phyloP scores from a whole-genome alignment of 768 basidiomycete genomes.

The Calvatia gigantea region DNA sequence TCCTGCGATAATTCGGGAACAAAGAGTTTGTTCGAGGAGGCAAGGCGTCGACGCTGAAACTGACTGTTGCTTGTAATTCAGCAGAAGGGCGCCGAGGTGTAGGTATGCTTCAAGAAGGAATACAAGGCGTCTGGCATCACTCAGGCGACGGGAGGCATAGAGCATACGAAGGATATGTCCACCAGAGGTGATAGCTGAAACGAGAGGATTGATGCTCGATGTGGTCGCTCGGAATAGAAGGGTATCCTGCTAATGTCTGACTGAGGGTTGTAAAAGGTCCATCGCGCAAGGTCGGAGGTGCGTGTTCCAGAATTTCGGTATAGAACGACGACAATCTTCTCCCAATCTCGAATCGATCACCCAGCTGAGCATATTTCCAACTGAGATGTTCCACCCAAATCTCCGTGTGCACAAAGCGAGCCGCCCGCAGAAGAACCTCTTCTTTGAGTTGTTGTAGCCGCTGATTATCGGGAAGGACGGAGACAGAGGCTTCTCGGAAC shows the following conservation, averaged over 20 bases:
- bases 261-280: constrained; percentile 60
- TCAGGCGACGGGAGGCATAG: constrained; percentile 58
- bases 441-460: constrained; percentile 74
- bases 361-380: constrained; percentile 84
- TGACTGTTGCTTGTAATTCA: constrained; percentile 60
- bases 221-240: constrained; percentile 74
- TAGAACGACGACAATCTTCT: constrained; percentile 65
- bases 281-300: constrained; percentile 48
- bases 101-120: constrained; percentile 68
- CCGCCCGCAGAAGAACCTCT: constrained; percentile 77
- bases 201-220: constrained; percentile 77
- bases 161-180: constrained; percentile 56
- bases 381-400: constrained; percentile 84
- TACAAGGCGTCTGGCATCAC: constrained; percentile 67
- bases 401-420: constrained; percentile 77
- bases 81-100: constrained; percentile 53
- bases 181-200: constrained; percentile 65
- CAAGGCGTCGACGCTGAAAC: constrained; percentile 43
- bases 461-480: constrained; percentile 52
- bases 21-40: constrained; percentile 75
- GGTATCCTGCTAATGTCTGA: constrained; percentile 61
- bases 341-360: constrained; percentile 83
- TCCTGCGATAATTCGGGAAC: constrained; percentile 55
- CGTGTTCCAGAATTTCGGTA: constrained; percentile 58
- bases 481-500: constrained; percentile 66